phyloP scores from a whole-genome alignment of 1,284 basidiomycete genomes.

The Marasmius sp. region DNA sequence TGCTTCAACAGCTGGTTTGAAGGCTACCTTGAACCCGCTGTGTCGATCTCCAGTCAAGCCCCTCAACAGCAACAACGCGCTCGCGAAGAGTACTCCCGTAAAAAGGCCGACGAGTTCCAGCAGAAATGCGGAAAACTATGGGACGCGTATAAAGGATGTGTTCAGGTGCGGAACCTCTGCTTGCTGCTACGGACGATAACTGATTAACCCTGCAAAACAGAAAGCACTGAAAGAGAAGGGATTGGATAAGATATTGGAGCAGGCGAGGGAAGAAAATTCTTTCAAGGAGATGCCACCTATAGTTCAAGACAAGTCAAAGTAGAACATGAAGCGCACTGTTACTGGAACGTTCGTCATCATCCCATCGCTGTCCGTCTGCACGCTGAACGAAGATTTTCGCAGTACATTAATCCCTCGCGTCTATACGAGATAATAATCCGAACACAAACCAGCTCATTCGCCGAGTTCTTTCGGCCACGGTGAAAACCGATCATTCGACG shows the following conservation, averaged over 20 bases:
- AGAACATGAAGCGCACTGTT: not conserved
- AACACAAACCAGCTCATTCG: too few relatives aligned
- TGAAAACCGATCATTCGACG: too few relatives aligned
- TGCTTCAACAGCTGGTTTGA: conserved; percentile 98
- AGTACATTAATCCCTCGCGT: too few relatives aligned
- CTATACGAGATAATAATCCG: too few relatives aligned
- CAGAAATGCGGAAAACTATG: conserved; percentile 80
- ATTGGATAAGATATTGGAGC: conserved; percentile 72
- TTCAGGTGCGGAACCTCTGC: conserved; percentile 46
- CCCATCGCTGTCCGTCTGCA: too few relatives aligned
- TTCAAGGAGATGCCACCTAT: conserved; percentile 41
- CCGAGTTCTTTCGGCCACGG: too few relatives aligned
- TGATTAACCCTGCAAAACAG: conserved; percentile 37
- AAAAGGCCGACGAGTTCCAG: conserved; percentile 81
- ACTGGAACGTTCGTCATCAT: not conserved
- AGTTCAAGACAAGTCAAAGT: not conserved
- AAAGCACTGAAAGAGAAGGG: conserved; percentile 81
- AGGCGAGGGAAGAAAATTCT: conserved; percentile 83
- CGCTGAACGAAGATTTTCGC: too few relatives aligned
- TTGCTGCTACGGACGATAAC: not conserved
- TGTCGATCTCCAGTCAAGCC: conserved; percentile 36
- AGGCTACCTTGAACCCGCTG: conserved; percentile 84
- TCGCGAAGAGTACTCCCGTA: conserved; percentile 46
- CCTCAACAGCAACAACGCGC: conserved; percentile 42
- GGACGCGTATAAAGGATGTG: conserved; percentile 76